phyloP scores from a whole-genome alignment of 1,139 yeast species.

The Arxiozyma bovina region DNA sequence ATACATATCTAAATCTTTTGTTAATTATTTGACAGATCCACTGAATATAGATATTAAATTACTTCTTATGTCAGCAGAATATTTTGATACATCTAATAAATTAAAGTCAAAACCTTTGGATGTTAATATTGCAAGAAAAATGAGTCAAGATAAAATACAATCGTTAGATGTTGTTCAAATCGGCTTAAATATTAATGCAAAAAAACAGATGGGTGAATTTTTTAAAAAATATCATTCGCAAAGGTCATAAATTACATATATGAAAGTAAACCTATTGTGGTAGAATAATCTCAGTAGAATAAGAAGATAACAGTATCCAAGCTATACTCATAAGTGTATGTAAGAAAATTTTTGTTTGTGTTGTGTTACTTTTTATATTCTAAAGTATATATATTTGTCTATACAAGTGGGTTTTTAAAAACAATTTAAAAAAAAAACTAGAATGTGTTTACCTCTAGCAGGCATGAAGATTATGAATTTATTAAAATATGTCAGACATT shows the following conservation, averaged over 20 bases:
- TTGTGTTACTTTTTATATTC: not conserved
- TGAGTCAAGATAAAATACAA: constrained; percentile 4
- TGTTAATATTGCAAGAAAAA: not conserved
- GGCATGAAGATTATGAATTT: not conserved
- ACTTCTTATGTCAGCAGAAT: not conserved
- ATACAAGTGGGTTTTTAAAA: not conserved
- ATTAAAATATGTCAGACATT: not conserved
- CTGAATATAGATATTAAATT: not conserved
- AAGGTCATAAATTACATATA: not conserved
- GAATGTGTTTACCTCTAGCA: too few relatives aligned
- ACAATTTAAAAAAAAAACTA: too few relatives aligned
- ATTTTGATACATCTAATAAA: not conserved
- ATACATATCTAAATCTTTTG: constrained; percentile 16
- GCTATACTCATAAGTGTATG: too few relatives aligned
- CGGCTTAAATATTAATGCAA: constrained; percentile 21
- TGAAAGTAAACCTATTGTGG: not conserved
- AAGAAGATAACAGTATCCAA: too few relatives aligned
- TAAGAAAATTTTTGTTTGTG: not conserved
- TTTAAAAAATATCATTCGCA: constrained; percentile 12
- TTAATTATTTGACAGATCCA: constrained; percentile 1
- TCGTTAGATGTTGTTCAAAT: constrained; percentile 22
- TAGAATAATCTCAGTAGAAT: not conserved
- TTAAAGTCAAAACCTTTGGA: not conserved
- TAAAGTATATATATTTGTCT: not conserved
- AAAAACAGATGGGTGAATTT: constrained; percentile 21